These are phyloP conservation scores for Alternaria infectoria DNA, from an alignment of 2,329 filamentous ascomycete species.

Conservation along the genomic window DNA sequence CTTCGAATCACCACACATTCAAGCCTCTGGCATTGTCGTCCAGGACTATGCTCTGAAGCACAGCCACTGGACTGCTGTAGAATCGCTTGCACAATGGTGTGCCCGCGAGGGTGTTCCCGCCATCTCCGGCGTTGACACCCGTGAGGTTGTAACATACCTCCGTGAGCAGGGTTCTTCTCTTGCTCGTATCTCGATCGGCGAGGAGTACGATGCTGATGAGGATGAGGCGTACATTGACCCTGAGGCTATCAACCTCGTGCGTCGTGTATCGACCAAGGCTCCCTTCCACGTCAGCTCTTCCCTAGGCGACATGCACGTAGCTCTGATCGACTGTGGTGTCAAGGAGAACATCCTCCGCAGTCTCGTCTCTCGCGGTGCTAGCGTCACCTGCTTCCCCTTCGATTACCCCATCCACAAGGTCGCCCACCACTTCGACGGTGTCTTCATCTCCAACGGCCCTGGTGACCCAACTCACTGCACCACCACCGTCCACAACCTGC, in stretches of 20 bases:
- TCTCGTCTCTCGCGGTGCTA: constrained; percentile 87
- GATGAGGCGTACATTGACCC: constrained; percentile 96
- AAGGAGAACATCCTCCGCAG: constrained; percentile 99
- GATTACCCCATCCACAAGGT: constrained; percentile 99
- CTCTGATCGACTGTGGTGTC: constrained; percentile 95
- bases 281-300: constrained; percentile 92
- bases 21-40: constrained; percentile 94
- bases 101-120: constrained; percentile 93
- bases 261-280: constrained; percentile 95
- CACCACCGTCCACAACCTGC: constrained; percentile 90
- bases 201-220: constrained; percentile 98
- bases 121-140: constrained; percentile 95
- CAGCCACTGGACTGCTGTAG: constrained; percentile 98
- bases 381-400: constrained; percentile 92
- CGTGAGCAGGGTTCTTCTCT: constrained; percentile 97
- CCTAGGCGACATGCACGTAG: constrained; percentile 85
- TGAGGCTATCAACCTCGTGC: constrained; percentile 94
- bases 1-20: constrained; percentile 97
- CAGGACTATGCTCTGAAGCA: constrained; percentile 92
- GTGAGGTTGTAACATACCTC: constrained; percentile 92
- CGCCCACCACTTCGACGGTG: constrained; percentile 94
- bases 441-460: constrained; percentile 99
- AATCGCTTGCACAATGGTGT: constrained; percentile 93
- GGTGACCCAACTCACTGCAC: constrained; percentile 98
- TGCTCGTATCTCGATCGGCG: constrained; percentile 90